A percentile compares a stretch with the other conserved stretches of the same genome.
These are phyloP conservation scores for Eimeria necatrix DNA, from an alignment of 169 alveolate species.

Conservation along the genomic window DNA sequence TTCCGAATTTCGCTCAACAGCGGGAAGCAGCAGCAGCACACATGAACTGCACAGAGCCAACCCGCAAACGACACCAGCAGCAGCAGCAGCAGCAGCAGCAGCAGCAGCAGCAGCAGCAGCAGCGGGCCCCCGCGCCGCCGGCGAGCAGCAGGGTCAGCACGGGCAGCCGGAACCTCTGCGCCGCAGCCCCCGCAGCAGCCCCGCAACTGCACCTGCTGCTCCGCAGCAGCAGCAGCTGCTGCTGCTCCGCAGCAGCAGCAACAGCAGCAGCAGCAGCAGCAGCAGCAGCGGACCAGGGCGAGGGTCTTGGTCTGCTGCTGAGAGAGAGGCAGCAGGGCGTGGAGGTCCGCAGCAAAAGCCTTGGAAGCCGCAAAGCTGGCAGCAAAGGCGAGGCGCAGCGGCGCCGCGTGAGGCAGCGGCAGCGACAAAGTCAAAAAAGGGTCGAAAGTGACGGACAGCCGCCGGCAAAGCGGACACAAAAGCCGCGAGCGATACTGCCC, in stretches of 20 bases:
- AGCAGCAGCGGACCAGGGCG: constrained; percentile 2
- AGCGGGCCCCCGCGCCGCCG: no score
- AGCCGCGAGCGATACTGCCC: constrained; percentile 93
- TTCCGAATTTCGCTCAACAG: no score
- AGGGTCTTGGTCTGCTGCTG: constrained; percentile 11
- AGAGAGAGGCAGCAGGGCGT: constrained; percentile 8
- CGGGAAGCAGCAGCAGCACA: no score
- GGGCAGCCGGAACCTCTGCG: no score
- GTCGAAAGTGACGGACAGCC: constrained; percentile 91
- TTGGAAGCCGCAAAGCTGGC: neutral
- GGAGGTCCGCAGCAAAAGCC: constrained; percentile 43
- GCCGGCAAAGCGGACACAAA: constrained; percentile 90
- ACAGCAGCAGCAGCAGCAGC: neutral
- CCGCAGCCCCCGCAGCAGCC: no score
- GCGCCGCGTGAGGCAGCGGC: constrained; percentile 89
- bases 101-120: no score
- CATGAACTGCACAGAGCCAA: no score
- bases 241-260: no score
- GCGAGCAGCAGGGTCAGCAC: no score
- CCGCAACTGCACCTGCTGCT: no score
- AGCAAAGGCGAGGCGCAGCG: constrained; percentile 50
- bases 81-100: no score
- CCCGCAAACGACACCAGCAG: no score
- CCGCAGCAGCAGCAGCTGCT: neutral
- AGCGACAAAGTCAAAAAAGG: constrained; percentile 93